phyloP scores from a whole-genome alignment of 257 asterid species.

The Nicotiana tomentosiformis region DNA sequence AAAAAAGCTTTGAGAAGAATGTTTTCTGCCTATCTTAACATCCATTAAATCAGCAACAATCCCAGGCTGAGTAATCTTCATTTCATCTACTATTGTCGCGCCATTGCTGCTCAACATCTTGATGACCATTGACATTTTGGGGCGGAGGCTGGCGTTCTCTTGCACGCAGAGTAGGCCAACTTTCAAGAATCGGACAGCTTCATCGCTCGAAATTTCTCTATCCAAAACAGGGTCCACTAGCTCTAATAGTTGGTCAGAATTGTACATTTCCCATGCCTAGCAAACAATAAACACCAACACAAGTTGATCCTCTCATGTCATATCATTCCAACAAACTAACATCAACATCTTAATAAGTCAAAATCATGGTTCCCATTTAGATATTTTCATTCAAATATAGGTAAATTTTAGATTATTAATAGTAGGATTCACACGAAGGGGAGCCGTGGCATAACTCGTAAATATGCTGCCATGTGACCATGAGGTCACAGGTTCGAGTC shows the following conservation, averaged over 20 bases:
- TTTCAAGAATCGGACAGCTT: slow-evolving; percentile 47
- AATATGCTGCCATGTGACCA: too few relatives aligned
- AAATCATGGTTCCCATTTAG: background rate
- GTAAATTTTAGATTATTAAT: background rate
- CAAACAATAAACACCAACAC: slow-evolving; percentile 1
- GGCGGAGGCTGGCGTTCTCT: slow-evolving; percentile 52
- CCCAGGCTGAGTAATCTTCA: slow-evolving; percentile 51
- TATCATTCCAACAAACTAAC: slow-evolving; percentile 1
- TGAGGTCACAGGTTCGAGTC: too few relatives aligned
- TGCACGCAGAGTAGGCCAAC: slow-evolving; percentile 78
- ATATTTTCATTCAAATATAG: background rate
- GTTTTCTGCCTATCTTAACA: slow-evolving; percentile 39
- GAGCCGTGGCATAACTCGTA: too few relatives aligned
- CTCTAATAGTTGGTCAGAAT: slow-evolving; percentile 24
- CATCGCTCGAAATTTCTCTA: slow-evolving; percentile 39
- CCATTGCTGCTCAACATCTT: slow-evolving; percentile 57
- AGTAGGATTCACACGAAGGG: background rate
- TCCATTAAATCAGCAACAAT: slow-evolving; percentile 58
- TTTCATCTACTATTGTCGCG: slow-evolving; percentile 6
- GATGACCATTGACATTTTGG: slow-evolving; percentile 52
- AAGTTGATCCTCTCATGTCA: slow-evolving; percentile 2
- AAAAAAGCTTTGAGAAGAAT: slow-evolving; percentile 33
- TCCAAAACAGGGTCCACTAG: slow-evolving; percentile 50
- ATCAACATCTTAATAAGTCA: background rate
- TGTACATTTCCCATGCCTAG: slow-evolving; percentile 75